A percentile compares a stretch with the other conserved stretches of the same genome.
Evolutionary conservation across 805 yeast species (phyloP).

Genomic region (Nakazawaea ishiwadae): DNA sequence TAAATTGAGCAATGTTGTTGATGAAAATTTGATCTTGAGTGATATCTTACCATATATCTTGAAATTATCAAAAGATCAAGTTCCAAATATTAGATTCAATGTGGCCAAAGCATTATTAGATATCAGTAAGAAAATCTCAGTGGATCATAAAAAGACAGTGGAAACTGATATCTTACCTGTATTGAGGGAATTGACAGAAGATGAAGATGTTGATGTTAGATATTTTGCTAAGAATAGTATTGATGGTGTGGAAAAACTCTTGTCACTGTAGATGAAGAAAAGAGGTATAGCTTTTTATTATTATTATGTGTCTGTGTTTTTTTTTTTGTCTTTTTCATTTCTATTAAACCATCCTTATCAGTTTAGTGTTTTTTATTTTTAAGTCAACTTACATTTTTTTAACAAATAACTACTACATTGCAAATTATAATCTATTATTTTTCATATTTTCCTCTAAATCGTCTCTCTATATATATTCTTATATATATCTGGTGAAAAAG

Average conservation of each 20-base stretch:
- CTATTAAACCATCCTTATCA: too few species aligned
- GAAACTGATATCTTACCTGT: conserved; percentile 54
- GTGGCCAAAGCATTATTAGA: conserved; percentile 79
- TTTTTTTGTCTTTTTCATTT: neutral
- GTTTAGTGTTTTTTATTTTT: too few species aligned
- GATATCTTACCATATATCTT: conserved; percentile 78
- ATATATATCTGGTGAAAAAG: too few species aligned
- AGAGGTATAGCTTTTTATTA: neutral
- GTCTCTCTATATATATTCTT: too few species aligned
- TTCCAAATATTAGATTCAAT: conserved; percentile 94
- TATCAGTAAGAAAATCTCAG: conserved; percentile 48
- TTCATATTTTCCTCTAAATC: too few species aligned
- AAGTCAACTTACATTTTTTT: too few species aligned
- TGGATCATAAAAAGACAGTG: conserved; percentile 32
- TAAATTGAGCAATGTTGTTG: conserved; percentile 71
- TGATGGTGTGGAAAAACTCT: conserved; percentile 25
- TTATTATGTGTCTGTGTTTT: neutral
- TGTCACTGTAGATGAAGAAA: too few species aligned
- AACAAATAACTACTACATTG: too few species aligned
- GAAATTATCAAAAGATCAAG: conserved; percentile 69
- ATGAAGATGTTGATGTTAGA: conserved; percentile 85
- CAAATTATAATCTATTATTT: too few species aligned
- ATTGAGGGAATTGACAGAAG: conserved; percentile 60
- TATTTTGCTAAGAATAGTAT: conserved; percentile 73
- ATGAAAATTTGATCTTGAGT: conserved; percentile 48